These are phyloP conservation scores for Pulveroboletus sp. DNA, from an alignment of 768 basidiomycete genomes.

Conservation along the genomic window DNA sequence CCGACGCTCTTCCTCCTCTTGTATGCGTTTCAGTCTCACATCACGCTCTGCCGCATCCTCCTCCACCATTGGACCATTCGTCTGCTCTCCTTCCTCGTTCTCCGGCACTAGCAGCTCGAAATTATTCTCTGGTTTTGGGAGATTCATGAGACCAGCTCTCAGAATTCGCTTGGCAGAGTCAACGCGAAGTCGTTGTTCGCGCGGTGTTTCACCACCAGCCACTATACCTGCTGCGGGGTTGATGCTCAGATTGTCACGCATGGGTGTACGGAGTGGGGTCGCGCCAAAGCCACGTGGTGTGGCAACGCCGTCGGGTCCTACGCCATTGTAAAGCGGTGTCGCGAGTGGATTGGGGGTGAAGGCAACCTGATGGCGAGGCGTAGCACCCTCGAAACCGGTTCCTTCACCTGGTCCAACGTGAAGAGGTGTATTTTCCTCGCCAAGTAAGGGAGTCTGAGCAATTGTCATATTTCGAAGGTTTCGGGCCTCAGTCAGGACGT, in stretches of 20 bases:
- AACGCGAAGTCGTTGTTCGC: conserved; percentile 60
- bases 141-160: conserved; percentile 70
- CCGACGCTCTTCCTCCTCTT: conserved; percentile 74
- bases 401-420: conserved; percentile 70
- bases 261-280: conserved; percentile 90
- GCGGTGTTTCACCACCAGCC: conserved; percentile 62
- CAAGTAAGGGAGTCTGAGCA: conserved; percentile 88
- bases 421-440: conserved; percentile 95
- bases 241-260: conserved; percentile 88
- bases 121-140: conserved; percentile 95
- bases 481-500: conserved; percentile 88
- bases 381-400: conserved; percentile 92
- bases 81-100: conserved; percentile 58
- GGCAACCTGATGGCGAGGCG: conserved; percentile 83
- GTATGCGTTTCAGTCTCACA: conserved; percentile 55
- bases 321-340: conserved; percentile 63
- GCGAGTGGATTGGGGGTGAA: conserved; percentile 97
- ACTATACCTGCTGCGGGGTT: conserved; percentile 65
- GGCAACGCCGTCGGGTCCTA: conserved; percentile 39
- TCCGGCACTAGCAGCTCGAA: conserved; percentile 93
- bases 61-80: conserved; percentile 32
- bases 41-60: conserved; percentile 96
- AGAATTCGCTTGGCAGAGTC: conserved; percentile 71
- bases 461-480: conserved; percentile 93
- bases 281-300: conserved; percentile 56